These are phyloP conservation scores for Viola odorata DNA, from an alignment of 345 rosid species.

Conservation along the genomic window DNA sequence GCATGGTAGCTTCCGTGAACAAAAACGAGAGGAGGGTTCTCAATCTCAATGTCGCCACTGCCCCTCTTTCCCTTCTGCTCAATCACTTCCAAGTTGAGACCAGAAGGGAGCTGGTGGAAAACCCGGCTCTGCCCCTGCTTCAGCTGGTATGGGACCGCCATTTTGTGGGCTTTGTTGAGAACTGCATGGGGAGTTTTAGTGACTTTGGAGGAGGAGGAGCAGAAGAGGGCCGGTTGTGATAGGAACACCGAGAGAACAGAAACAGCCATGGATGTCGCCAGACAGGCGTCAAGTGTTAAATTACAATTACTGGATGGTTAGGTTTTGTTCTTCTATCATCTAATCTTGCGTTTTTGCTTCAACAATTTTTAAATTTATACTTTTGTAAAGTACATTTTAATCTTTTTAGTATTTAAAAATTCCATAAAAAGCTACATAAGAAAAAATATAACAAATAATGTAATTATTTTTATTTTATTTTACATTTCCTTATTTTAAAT, in stretches of 20 bases:
- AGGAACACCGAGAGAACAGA: conserved; percentile 15
- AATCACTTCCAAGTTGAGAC: conserved; percentile 73
- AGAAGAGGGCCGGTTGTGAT: conserved; percentile 6
- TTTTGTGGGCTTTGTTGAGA: conserved; percentile 21
- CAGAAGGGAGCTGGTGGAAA: conserved; percentile 74
- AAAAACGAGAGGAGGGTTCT: conserved; percentile 62
- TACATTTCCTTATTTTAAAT: no score
- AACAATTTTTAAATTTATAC: no score
- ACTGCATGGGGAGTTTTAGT: conserved; percentile 29
- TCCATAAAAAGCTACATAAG: no score
- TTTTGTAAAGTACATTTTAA: no score
- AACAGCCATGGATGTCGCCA: conserved; percentile 32
- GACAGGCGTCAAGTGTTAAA: neutral
- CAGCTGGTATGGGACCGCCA: conserved; percentile 44
- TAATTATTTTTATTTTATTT: no score
- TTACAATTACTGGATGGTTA: no score
- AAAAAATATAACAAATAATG: no score
- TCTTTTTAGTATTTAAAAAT: no score
- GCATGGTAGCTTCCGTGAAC: conserved; percentile 94
- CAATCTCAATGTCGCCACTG: conserved; percentile 6
- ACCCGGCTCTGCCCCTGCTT: conserved; percentile 61
- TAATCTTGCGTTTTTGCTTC: no score
- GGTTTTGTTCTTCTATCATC: no score
- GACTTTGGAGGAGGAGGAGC: conserved; percentile 12
- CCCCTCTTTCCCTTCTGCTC: conserved; percentile 40